phyloP scores from a whole-genome alignment of 2,329 filamentous ascomycete genomes.

The Fusarium sp. region DNA sequence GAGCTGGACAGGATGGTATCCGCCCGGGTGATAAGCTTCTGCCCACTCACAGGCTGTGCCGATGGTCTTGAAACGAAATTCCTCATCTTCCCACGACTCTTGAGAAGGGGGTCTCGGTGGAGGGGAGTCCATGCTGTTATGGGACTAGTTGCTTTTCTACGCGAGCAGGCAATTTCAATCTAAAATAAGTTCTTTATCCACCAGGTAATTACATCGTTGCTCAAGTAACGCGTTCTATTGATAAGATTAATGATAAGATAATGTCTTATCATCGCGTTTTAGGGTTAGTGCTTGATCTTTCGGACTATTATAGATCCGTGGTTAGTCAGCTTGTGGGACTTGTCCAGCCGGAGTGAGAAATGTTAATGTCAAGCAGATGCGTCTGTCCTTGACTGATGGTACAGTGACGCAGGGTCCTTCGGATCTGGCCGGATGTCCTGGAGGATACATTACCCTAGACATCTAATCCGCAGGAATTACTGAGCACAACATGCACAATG shows the following conservation, averaged over 20 bases:
- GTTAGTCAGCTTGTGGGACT: background rate
- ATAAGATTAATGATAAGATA: background rate
- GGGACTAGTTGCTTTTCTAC: background rate
- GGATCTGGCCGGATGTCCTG: background rate
- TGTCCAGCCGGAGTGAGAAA: background rate
- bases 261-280: background rate
- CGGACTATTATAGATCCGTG: background rate
- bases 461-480: background rate
- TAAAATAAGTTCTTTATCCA: background rate
- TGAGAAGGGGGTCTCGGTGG: background rate
- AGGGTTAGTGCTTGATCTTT: background rate
- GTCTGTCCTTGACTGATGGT: background rate
- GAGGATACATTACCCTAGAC: background rate
- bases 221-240: background rate
- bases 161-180: background rate
- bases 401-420: background rate
- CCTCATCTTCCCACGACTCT: background rate
- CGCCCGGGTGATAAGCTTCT: background rate
- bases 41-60: background rate
- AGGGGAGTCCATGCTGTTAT: background rate
- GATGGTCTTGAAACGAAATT: background rate
- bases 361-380: background rate
- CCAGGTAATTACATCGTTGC: too few relatives aligned
- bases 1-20: background rate
- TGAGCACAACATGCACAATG: background rate